Conservation (phyloP, 2,329 filamentous ascomycete species). For the Coniochaeta sp. region DNA sequence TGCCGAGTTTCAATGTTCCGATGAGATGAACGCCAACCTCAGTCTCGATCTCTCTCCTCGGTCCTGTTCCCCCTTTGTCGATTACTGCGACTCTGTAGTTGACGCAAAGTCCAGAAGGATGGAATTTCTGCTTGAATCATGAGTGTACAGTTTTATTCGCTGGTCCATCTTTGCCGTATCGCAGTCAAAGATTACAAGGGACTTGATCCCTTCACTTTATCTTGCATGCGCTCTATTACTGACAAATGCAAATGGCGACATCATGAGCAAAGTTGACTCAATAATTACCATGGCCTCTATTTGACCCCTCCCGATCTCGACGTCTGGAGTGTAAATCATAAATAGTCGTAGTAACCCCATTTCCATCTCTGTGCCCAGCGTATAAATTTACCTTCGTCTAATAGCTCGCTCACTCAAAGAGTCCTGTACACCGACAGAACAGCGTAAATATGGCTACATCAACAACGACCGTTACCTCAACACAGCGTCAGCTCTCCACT, state of each 20-base stretch:
- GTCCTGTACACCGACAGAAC: not conserved
- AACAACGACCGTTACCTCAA: slow-evolving; percentile 8
- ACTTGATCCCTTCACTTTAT: not conserved
- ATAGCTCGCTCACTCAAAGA: not conserved
- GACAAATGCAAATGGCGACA: slow-evolving; percentile 1
- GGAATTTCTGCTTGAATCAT: too few species aligned
- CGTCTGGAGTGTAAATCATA: not conserved
- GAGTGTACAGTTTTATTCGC: too few species aligned
- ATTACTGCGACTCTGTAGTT: too few species aligned
- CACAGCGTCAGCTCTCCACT: slow-evolving; percentile 3
- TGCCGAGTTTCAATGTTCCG: too few species aligned
- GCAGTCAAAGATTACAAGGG: not conserved
- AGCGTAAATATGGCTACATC: slow-evolving; percentile 3
- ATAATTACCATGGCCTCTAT: too few species aligned
- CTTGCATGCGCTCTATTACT: not conserved
- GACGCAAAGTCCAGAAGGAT: too few species aligned
- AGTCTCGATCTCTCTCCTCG: too few species aligned
- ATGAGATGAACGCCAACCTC: too few species aligned
- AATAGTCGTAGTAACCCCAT: not conserved
- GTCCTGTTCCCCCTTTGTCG: too few species aligned
- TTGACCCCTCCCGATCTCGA: not conserved
- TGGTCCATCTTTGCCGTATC: not conserved
- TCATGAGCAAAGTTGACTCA: not conserved
- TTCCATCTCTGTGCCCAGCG: not conserved
- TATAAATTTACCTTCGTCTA: not conserved